Evolutionary conservation across 2,329 filamentous ascomycete species (phyloP), one percentile per base, ranked within the genome.

Genomic region (Fusarium sp.): DNA sequence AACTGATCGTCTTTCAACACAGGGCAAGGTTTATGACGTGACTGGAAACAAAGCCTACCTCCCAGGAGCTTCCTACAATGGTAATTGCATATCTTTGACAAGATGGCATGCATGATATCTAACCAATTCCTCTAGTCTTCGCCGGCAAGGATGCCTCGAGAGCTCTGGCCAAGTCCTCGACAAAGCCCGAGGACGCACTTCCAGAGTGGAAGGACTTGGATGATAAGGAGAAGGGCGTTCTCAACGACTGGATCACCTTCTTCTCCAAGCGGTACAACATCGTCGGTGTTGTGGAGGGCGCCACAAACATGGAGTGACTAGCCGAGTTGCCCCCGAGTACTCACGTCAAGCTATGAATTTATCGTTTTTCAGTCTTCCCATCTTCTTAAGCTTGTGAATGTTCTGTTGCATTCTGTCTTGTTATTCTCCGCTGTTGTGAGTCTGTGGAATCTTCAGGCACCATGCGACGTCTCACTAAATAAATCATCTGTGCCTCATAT

Each of bases 261-360:
- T 99, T 99, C 82, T 93, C 92, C 73, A 99, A 98, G 84, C 87
- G 96, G 62, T 99, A 99, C 83, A 98, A 97, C 76, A 88, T 98
- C 54, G 90, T 97, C 48, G 94, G 93, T 16, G 79, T 85, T 59
- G 88, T 92, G 18, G 82, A 86, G 64, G 88, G 87, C 38, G 88
- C 88, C 29, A 89, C 85, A 29, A 90, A 90, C 75, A 81, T 82
- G 75, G 85, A 84, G 29, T 76, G 73, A 76, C 74, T 76, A 73
- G 65, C 69, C 62, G 71, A 67, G 59, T 56, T 57, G 59, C 62
- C 65, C 51, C 62, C 65, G 59, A 67, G 59, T 49, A 55, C 52
- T 44, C 67, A 70, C 58, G 52, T 53, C 70, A 75, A 70, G 64
- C 55, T 75, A 43, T 75, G 58, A 71, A 71, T 38, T n/a, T 25